Percentiles rank a stretch among this genome's conserved stretches.
These are phyloP conservation scores for Amyloporia xantha DNA, from an alignment of 768 basidiomycete species.

Conservation along the genomic window DNA sequence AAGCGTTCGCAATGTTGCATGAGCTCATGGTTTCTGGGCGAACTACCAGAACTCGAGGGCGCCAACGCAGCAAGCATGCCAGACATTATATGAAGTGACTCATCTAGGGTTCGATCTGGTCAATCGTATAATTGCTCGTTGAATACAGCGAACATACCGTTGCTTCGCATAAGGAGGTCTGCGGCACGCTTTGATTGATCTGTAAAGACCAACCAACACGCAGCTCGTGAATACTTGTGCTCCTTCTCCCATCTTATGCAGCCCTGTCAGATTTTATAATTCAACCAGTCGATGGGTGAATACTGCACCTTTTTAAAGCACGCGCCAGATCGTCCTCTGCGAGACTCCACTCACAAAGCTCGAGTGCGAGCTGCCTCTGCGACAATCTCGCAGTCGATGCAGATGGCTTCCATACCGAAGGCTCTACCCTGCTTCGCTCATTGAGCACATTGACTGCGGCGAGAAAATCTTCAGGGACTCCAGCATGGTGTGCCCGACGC, in stretches of 20 bases:
- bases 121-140: neutral
- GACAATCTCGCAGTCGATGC: conserved; percentile 47
- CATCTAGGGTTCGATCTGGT: conserved; percentile 40
- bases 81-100: conserved; percentile 75
- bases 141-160: conserved; percentile 42
- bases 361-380: conserved; percentile 64
- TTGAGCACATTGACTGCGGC: conserved; percentile 28
- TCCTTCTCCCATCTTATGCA: conserved; percentile 82
- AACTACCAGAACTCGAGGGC: conserved; percentile 34
- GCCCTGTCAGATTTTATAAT: neutral
- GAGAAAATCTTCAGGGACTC: conserved; percentile 42
- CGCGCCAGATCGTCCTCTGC: conserved; percentile 57
- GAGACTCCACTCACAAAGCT: conserved; percentile 71
- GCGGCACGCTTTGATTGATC: conserved; percentile 59
- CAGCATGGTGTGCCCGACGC: conserved; percentile 28
- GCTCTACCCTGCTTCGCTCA: conserved; percentile 22
- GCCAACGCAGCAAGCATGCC: conserved; percentile 70
- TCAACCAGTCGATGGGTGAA: neutral
- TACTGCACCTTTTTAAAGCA: conserved; percentile 43
- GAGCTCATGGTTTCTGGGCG: conserved; percentile 39
- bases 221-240: conserved; percentile 63
- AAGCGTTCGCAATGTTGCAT: conserved; percentile 67
- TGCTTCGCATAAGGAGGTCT: conserved; percentile 72
- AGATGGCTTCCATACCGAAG: conserved; percentile 46
- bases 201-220: conserved; percentile 83